Conservation (phyloP, 2,329 filamentous ascomycete genomes). For the Penicillium sclerotigenum region DNA sequence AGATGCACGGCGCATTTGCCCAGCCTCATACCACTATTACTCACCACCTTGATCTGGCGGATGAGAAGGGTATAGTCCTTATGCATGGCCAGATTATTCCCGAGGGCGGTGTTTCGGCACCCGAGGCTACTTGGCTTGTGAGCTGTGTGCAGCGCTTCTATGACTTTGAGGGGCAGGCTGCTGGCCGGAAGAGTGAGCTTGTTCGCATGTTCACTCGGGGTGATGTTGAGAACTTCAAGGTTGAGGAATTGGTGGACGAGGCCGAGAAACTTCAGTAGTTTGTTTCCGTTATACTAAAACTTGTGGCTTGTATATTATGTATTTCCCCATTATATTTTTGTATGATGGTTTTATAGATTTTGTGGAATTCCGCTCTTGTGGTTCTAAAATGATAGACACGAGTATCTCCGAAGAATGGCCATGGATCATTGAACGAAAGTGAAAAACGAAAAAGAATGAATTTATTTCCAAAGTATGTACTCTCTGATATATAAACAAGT, state of each 20-base stretch:
- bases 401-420: not conserved
- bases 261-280: constrained; percentile 60
- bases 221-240: constrained; percentile 68
- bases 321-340: not conserved
- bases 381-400: not conserved
- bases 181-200: constrained; percentile 63
- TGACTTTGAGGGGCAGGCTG: constrained; percentile 55
- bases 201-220: constrained; percentile 79
- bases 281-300: not conserved
- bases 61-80: constrained; percentile 73
- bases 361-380: not conserved
- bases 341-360: not conserved
- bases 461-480: not conserved
- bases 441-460: not conserved
- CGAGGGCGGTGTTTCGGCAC: constrained; percentile 69
- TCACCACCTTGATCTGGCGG: constrained; percentile 77
- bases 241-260: constrained; percentile 84
- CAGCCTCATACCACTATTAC: constrained; percentile 92
- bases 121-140: constrained; percentile 84
- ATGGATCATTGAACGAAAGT: not conserved
- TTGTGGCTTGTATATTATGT: constrained; percentile 7
- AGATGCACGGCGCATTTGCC: constrained; percentile 82
- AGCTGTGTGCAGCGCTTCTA: constrained; percentile 97
- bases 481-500: not conserved
- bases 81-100: constrained; percentile 79